Evolutionary conservation across 2,329 filamentous ascomycete genomes (phyloP).

Genomic region (Beauveria pseudobassiana): DNA sequence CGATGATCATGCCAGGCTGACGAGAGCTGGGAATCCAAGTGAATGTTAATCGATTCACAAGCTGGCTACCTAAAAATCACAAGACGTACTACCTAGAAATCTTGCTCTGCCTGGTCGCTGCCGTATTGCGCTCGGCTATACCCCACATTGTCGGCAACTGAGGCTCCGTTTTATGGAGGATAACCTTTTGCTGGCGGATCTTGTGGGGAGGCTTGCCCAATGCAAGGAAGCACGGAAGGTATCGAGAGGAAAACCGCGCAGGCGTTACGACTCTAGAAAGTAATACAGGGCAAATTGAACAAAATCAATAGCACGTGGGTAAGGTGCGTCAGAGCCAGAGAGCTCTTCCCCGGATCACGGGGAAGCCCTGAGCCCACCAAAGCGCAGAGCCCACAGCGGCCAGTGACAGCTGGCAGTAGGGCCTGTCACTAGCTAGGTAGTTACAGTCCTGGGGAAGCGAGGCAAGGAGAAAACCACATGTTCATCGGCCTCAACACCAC

Average conservation of each 20-base stretch:
- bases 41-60: no score
- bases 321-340: neutral
- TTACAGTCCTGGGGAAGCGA: neutral
- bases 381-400: neutral
- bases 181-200: neutral
- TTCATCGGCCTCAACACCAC: neutral
- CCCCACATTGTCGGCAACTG: neutral
- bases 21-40: no score
- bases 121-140: neutral
- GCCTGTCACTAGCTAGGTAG: no score
- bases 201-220: neutral
- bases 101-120: neutral
- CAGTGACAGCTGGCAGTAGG: no score
- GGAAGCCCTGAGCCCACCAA: neutral
- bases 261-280: neutral
- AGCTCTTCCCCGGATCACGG: neutral
- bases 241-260: neutral
- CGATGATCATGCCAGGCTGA: no score
- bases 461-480: neutral
- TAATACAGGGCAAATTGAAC: no score
- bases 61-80: no score
- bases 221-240: neutral
- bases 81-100: no score
- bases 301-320: neutral
- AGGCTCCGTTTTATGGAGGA: neutral